phyloP scores from a whole-genome alignment of 257 asterid genomes.

The Solanum rostratum region DNA sequence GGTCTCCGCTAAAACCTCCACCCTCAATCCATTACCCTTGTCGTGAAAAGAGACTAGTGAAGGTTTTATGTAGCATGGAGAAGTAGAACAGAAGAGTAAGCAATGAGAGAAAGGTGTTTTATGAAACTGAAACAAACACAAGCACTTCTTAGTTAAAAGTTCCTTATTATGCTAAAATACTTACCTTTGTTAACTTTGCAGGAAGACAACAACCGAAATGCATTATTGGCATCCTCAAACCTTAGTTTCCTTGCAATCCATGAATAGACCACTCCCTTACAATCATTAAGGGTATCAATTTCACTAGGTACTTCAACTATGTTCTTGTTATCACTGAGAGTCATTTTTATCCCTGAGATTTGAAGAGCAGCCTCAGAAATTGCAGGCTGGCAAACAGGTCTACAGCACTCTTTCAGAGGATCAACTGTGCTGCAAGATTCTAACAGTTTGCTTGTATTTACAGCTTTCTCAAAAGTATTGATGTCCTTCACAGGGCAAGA shows the following conservation, averaged over 20 bases:
- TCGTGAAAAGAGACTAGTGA: not conserved
- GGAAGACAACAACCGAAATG: slow-evolving; percentile 76
- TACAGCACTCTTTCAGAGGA: slow-evolving; percentile 89
- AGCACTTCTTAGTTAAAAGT: not conserved
- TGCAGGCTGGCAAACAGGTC: slow-evolving; percentile 80
- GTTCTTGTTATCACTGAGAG: slow-evolving; percentile 40
- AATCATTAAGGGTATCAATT: slow-evolving; percentile 56
- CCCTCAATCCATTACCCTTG: not conserved
- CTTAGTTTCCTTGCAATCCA: slow-evolving; percentile 81
- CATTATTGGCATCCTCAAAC: slow-evolving; percentile 63
- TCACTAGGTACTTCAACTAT: slow-evolving; percentile 38
- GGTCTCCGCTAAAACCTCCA: not conserved
- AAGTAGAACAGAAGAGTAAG: not conserved
- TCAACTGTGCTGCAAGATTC: slow-evolving; percentile 83
- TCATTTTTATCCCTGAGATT: slow-evolving; percentile 50
- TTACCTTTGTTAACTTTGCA: slow-evolving; percentile 95
- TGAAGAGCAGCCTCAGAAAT: slow-evolving; percentile 83
- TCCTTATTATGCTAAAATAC: not conserved
- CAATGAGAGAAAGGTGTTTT: not conserved
- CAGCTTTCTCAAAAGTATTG: slow-evolving; percentile 57
- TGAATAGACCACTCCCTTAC: slow-evolving; percentile 79
- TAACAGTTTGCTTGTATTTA: slow-evolving; percentile 77
- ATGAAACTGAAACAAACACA: not conserved
- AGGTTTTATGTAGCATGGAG: not conserved
- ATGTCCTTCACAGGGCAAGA: slow-evolving; percentile 89